Evolutionary conservation across 2,329 filamentous ascomycete genomes (phyloP).

Genomic region (Aspergillus carbonarius): DNA sequence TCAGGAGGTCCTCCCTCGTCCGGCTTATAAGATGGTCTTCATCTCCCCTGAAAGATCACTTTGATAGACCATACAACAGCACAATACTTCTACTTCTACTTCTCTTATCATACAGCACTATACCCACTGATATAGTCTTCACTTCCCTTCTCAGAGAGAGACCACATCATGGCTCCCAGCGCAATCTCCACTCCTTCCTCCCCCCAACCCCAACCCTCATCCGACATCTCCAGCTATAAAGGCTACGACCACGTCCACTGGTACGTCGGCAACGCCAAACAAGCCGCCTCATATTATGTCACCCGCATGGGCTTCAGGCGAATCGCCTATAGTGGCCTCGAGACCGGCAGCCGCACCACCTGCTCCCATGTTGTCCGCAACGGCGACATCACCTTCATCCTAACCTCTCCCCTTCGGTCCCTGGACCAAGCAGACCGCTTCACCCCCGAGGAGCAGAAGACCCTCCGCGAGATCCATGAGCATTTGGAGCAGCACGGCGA

Average conservation of each 20-base stretch:
- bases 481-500: conserved; percentile 89
- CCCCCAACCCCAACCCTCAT: conserved; percentile 16
- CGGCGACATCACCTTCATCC: conserved; percentile 44
- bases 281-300: conserved; percentile 86
- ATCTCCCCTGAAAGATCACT: background rate
- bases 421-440: conserved; percentile 60
- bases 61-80: background rate
- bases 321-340: conserved; percentile 81
- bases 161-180: conserved; percentile 29
- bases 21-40: background rate
- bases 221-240: conserved; percentile 52
- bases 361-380: conserved; percentile 70
- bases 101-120: background rate
- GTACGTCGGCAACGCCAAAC: conserved; percentile 97
- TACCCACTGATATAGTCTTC: background rate
- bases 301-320: conserved; percentile 81
- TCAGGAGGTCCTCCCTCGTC: background rate
- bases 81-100: background rate
- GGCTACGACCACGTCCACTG: conserved; percentile 93
- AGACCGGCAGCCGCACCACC: conserved; percentile 78
- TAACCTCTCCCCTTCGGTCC: conserved; percentile 56
- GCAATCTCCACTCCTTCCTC: conserved; percentile 29
- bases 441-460: conserved; percentile 57
- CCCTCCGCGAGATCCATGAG: conserved; percentile 72
- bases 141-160: background rate